phyloP scores from a whole-genome alignment of 768 basidiomycete species.

The Trametes cingulata region DNA sequence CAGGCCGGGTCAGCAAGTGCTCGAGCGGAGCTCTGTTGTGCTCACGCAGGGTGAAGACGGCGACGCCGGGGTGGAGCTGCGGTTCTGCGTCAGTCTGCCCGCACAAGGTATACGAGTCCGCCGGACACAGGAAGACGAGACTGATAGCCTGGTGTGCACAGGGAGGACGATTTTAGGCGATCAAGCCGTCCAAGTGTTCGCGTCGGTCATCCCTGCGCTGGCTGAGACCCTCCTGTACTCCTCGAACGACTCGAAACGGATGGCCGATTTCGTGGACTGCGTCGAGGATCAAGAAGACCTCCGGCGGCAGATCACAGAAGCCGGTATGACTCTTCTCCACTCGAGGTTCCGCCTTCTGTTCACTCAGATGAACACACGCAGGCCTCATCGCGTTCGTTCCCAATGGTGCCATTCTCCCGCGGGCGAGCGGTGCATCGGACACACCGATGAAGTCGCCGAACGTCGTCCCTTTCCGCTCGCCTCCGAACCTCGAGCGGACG shows the following conservation, averaged over 20 bases:
- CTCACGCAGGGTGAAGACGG: background rate
- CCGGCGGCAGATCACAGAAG: background rate
- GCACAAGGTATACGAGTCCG: conserved; percentile 2
- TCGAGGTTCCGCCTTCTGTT: no score
- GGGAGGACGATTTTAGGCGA: conserved; percentile 17
- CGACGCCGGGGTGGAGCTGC: conserved; percentile 15
- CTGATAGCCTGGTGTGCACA: background rate
- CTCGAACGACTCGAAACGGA: background rate
- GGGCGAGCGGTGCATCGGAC: conserved; percentile 19
- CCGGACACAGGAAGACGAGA: no score
- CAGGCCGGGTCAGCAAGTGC: conserved; percentile 22
- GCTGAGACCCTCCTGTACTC: conserved; percentile 2
- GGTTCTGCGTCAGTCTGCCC: conserved; percentile 20
- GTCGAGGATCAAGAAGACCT: conserved; percentile 20
- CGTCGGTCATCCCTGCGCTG: conserved; percentile 2
- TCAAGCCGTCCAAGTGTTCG: conserved; percentile 6
- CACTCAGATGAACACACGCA: no score
- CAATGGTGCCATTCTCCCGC: conserved; percentile 23
- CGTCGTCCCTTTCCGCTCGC: conserved; percentile 15
- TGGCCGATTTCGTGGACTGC: conserved; percentile 15
- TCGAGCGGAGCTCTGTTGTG: conserved; percentile 18
- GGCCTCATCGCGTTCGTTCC: conserved; percentile 21
- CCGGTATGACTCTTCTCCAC: background rate
- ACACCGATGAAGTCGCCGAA: conserved; percentile 3
- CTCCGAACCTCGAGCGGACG: conserved; percentile 8